A percentile compares a stretch with the other conserved stretches of the same genome.
phyloP scores from a whole-genome alignment of 2,329 filamentous ascomycete genomes.

The Nothophoma quercina region DNA sequence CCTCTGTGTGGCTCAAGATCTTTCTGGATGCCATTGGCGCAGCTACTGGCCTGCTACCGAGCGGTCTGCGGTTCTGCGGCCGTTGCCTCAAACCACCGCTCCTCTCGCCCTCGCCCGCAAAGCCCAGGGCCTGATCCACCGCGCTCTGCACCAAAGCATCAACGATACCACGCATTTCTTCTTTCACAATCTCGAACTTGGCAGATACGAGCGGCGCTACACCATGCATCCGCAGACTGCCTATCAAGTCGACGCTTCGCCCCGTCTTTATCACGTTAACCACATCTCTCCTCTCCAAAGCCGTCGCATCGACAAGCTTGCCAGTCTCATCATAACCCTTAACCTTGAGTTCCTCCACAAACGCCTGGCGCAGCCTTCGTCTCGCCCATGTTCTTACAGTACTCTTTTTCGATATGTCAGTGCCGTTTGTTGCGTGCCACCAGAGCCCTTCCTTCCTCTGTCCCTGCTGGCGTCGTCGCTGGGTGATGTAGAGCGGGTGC shows the following conservation, averaged over 20 bases:
- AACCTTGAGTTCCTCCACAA: slow-evolving; percentile 38
- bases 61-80: background rate
- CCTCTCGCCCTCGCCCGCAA: background rate
- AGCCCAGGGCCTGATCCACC: slow-evolving; percentile 4
- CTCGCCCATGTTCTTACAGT: slow-evolving; percentile 44
- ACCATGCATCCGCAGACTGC: slow-evolving; percentile 38
- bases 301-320: slow-evolving; percentile 21
- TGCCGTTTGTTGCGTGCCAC: slow-evolving; percentile 40
- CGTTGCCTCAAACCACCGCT: slow-evolving; percentile 1
- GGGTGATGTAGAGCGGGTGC: slow-evolving; percentile 37
- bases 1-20: background rate
- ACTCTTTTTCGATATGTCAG: slow-evolving; percentile 38
- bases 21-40: background rate
- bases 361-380: slow-evolving; percentile 40
- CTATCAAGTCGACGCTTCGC: slow-evolving; percentile 24
- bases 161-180: slow-evolving; percentile 2
- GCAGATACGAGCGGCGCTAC: slow-evolving; percentile 33
- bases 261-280: slow-evolving; percentile 9
- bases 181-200: slow-evolving; percentile 34
- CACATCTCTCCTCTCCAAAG: slow-evolving; percentile 1
- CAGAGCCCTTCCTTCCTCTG: slow-evolving; percentile 40
- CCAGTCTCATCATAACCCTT: slow-evolving; percentile 41
- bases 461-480: slow-evolving; percentile 25
- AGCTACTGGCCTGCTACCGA: background rate
- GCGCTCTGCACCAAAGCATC: slow-evolving; percentile 5